Evolutionary conservation across 768 basidiomycete genomes (phyloP), one percentile per base, ranked within the genome.

Genomic region (Pleurotus salmoneostramineus): DNA sequence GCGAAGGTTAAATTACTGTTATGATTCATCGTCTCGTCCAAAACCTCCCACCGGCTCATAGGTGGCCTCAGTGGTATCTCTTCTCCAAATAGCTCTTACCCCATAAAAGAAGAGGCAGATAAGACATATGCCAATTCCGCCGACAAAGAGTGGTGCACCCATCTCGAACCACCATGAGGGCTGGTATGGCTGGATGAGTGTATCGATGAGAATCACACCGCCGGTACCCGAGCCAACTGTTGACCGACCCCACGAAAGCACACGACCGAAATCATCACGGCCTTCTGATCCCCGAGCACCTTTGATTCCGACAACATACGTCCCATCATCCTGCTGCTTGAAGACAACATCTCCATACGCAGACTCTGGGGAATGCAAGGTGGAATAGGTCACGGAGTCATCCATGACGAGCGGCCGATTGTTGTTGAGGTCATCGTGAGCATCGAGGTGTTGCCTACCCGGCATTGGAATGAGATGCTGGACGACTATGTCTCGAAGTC

Each of bases 11-110:
- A 52, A 32, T 43, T 60, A 52, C 17, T 55, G 15, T 63, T 63
- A 71, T 17, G 69, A 64, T 58, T 83, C 80, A 57, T 82, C 83
- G 44, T 83, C 82, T 49, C 74, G 74, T 36, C 78, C 81, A 69
- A 90, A 92, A 36, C 93, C 92, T 47, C 93, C 94, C 37, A 89
- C 72, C 21, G 95, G 93, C 68, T 96, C 94, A 69, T 93, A 97
- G 37, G 91, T 94, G 36, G 92, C 88, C 70, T 93, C 89, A 34
- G 84, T 88, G 56, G 83, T 83, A 68, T 92, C 91, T 64, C 78
- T 71, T 61, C 78, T 77, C 91, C 92, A 95, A 52, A 91, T 68
- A 56, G 75, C 71, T 58, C 84, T 75, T 17, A 90, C 85, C n/a
- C 79, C 86, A 66, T 84, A 83, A 71, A 93, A 90, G 70, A 94